Base-by-base conservation (phyloP, 345 rosid genomes). In the Carallia pectinifolia region DNA sequence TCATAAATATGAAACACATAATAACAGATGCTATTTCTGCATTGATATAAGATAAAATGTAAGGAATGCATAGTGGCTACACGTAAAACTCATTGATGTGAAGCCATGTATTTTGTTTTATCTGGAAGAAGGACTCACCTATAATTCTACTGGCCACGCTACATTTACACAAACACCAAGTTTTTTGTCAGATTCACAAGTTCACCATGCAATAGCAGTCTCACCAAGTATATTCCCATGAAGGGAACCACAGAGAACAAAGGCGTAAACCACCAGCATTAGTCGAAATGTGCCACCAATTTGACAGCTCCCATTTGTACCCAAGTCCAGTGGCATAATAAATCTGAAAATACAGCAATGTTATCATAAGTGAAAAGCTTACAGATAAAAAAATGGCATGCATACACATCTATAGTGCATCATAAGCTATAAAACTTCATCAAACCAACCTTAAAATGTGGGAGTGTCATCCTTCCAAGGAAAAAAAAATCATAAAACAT, bases 241-340 rank as follows among this genome's bases (percentile, higher is more conserved):
- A 68, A 95, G 91, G 63, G 99, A 92, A 72, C 99, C 99, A 78
- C 90, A 92, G 55, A 97, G 97, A 30, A 95, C 80, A 76, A 23
- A 95, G 92, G 67, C 97, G 97, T 78, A 95, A 82, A 61, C 99
- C 99, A 80, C 99, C 99, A 80, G 99, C 99, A 79, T 92, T 95
- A 76, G 99, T 95, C 74, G 99, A 92, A 80, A 95, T 89, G 76
- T 95, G 73, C 97, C 99, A 80, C 99, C 97, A 33, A 95, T 95
- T 74, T 95, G 99, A 79, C 99, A 95, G 88, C 99, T 92, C 72
- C 97, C 99, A 76, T 95, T 95, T 54, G 99, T 96, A 83, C 99
- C 99, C 64, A 95, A 83, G 96, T 95, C 97, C 79, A 95, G 94
- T 78, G 99, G 99, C 99, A 95, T 95, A 74, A 89, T 71, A 86